These are phyloP conservation scores for Globisporangium ultimum DNA, from an alignment of 352 stramenopile species.

Conservation along the genomic window DNA sequence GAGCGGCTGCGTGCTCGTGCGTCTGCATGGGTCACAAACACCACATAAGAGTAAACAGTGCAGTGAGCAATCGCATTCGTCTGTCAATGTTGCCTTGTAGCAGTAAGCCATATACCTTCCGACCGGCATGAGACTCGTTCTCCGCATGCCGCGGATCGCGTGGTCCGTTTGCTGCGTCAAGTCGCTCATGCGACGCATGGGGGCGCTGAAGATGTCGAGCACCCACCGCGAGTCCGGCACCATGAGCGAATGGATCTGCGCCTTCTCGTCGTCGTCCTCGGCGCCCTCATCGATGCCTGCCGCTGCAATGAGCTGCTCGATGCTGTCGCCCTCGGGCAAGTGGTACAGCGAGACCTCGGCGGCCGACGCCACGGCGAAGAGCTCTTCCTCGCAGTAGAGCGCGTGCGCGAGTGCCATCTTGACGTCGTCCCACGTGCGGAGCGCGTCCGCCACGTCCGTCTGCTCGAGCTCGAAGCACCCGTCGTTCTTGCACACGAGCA, in stretches of 20 bases:
- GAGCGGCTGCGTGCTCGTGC: constrained; percentile 15
- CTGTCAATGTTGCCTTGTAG: too few relatives aligned
- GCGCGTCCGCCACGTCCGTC: constrained; percentile 21
- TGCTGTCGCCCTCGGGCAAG: constrained; percentile 42
- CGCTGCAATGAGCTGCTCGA: constrained; percentile 15
- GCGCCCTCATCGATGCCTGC: background rate
- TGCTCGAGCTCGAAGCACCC: constrained; percentile 67
- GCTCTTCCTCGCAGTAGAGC: constrained; percentile 70
- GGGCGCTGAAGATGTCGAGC: constrained; percentile 67
- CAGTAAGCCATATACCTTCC: too few relatives aligned
- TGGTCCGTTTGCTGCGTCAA: constrained; percentile 56
- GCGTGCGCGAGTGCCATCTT: constrained; percentile 57
- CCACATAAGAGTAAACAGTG: background rate
- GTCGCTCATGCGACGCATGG: constrained; percentile 47
- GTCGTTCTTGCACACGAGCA: constrained; percentile 81
- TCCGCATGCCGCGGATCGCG: constrained; percentile 48
- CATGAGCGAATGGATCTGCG: constrained; percentile 21
- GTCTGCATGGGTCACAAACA: constrained; percentile 7
- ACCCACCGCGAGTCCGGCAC: constrained; percentile 58
- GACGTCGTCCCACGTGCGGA: constrained; percentile 35
- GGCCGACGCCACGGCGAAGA: constrained; percentile 55
- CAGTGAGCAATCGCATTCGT: too few relatives aligned
- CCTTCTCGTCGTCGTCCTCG: constrained; percentile 6
- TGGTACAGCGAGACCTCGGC: constrained; percentile 62
- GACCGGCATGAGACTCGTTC: constrained; percentile 16